Evolutionary conservation across 495 filamentous ascomycete genomes (phyloP).

Genomic region (Aspergillus coremiiformis): DNA sequence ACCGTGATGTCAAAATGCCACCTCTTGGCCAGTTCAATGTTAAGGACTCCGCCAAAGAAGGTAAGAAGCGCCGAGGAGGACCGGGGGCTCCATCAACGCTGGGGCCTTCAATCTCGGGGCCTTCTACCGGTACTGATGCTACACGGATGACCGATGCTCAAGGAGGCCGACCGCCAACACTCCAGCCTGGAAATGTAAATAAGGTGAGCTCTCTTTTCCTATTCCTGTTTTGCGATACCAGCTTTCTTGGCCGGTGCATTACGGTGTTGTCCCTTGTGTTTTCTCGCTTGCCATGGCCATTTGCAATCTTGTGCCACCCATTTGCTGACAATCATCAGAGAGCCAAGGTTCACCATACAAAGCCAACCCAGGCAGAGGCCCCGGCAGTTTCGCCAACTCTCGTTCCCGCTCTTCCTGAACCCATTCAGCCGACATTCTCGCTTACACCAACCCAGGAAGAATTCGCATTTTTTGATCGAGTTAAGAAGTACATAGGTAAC

Average conservation of each 20-base stretch:
- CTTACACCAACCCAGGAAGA: slow-evolving; percentile 64
- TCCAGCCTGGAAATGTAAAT: slow-evolving; percentile 39
- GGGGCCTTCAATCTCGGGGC: slow-evolving; percentile 25
- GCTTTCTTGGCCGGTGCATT: background rate
- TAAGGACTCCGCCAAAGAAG: slow-evolving; percentile 58
- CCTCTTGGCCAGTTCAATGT: slow-evolving; percentile 92
- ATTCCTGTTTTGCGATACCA: background rate
- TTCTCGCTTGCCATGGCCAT: background rate
- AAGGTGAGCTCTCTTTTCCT: slow-evolving; percentile 36
- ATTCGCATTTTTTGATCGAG: slow-evolving; percentile 86
- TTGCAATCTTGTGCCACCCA: background rate
- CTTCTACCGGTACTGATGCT: slow-evolving; percentile 26
- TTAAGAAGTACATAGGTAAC: slow-evolving; percentile 93
- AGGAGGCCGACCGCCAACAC: slow-evolving; percentile 21
- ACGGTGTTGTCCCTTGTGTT: background rate
- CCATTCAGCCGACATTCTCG: slow-evolving; percentile 60
- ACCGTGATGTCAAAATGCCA: slow-evolving; percentile 67
- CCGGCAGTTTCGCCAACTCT: slow-evolving; percentile 78
- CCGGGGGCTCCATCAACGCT: slow-evolving; percentile 26
- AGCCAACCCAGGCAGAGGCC: slow-evolving; percentile 54
- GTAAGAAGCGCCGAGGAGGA: slow-evolving; percentile 65
- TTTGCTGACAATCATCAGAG: slow-evolving; percentile 33
- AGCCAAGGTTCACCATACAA: slow-evolving; percentile 55
- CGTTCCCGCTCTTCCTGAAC: slow-evolving; percentile 77
- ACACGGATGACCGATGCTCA: slow-evolving; percentile 32